Conservation (phyloP, 257 asterid genomes). For the Lithospermum erythrorhizon region DNA sequence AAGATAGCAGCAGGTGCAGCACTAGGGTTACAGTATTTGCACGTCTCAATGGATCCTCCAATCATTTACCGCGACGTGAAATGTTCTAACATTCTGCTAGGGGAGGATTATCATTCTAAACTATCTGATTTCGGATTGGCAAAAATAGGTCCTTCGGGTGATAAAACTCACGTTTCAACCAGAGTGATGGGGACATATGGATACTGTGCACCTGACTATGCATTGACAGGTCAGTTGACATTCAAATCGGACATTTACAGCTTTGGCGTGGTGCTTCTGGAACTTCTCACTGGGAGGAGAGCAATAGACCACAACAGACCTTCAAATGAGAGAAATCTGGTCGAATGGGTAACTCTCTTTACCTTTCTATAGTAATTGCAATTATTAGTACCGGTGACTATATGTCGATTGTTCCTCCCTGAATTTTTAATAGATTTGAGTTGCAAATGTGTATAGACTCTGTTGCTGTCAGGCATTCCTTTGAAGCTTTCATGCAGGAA, state of each 20-base stretch:
- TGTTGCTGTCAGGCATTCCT: too few species aligned
- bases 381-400: too few species aligned
- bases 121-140: conserved; percentile 97
- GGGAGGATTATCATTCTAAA: conserved; percentile 70
- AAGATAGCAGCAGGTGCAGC: conserved; percentile 97
- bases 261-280: conserved; percentile 91
- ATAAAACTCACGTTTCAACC: conserved; percentile 85
- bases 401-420: too few species aligned
- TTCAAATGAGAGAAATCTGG: conserved; percentile 71
- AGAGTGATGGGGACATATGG: conserved; percentile 98
- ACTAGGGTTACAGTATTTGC: conserved; percentile 80
- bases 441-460: too few species aligned
- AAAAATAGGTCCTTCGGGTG: conserved; percentile 90
- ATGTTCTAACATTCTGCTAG: conserved; percentile 87
- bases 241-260: conserved; percentile 90
- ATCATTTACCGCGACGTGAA: conserved; percentile 88
- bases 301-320: conserved; percentile 69
- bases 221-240: conserved; percentile 91
- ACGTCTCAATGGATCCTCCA: conserved; percentile 84
- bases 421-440: too few species aligned
- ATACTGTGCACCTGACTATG: conserved; percentile 97
- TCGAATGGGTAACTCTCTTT: conserved; percentile 52
- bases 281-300: conserved; percentile 83
- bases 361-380: too few species aligned
- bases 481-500: too few species aligned